Evolutionary conservation across 2,329 filamentous ascomycete species (phyloP).

Genomic region (Aureobasidium sp.): DNA sequence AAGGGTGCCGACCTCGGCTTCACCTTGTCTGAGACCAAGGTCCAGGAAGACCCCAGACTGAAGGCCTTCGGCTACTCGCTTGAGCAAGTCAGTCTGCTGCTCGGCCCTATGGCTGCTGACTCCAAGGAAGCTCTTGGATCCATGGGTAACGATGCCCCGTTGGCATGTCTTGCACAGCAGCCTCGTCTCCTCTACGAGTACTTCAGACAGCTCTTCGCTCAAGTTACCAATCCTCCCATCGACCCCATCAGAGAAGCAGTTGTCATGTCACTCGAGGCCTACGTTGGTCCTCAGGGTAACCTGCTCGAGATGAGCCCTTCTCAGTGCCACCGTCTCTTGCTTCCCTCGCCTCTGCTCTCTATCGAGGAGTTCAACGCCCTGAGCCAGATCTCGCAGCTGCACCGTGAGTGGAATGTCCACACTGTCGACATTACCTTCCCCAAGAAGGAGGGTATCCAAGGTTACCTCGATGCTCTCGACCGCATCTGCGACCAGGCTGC

Average conservation of each 20-base stretch:
- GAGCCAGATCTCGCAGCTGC: slow-evolving; percentile 64
- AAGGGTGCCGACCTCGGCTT: slow-evolving; percentile 58
- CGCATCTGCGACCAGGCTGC: slow-evolving; percentile 80
- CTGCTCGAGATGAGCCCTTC: slow-evolving; percentile 86
- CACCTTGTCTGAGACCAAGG: slow-evolving; percentile 58
- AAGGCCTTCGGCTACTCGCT: slow-evolving; percentile 90
- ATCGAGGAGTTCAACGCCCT: slow-evolving; percentile 86
- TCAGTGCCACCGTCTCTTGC: slow-evolving; percentile 77
- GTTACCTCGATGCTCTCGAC: slow-evolving; percentile 82
- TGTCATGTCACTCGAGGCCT: slow-evolving; percentile 96
- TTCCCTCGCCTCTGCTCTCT: slow-evolving; percentile 83
- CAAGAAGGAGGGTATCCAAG: slow-evolving; percentile 72
- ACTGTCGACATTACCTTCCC: slow-evolving; percentile 90
- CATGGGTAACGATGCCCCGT: slow-evolving; percentile 93
- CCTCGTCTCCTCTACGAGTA: slow-evolving; percentile 90
- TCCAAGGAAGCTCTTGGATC: slow-evolving; percentile 96
- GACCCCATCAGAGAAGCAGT: slow-evolving; percentile 96
- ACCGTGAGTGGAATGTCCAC: slow-evolving; percentile 80
- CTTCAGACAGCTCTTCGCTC: slow-evolving; percentile 94
- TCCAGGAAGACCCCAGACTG: slow-evolving; percentile 79
- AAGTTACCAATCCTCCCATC: slow-evolving; percentile 96
- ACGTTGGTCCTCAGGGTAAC: slow-evolving; percentile 93
- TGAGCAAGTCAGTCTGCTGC: slow-evolving; percentile 85
- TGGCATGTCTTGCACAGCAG: slow-evolving; percentile 84
- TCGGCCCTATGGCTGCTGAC: slow-evolving; percentile 93